These are phyloP conservation scores for Lichtheimia ramosa DNA, from an alignment of 371 early-diverging fungal genomes.

Conservation along the genomic window DNA sequence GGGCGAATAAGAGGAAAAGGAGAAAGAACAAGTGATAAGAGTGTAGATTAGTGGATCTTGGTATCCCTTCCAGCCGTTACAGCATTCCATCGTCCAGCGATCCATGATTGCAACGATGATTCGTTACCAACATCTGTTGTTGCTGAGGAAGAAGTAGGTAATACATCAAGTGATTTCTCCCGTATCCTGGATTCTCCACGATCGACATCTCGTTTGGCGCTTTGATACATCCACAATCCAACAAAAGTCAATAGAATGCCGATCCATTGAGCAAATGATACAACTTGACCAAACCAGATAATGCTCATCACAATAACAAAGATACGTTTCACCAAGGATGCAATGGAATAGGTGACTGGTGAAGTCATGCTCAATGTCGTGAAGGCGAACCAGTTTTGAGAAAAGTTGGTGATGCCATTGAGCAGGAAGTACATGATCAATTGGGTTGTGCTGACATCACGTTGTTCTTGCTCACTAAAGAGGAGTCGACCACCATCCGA, in stretches of 20 bases:
- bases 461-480: neutral
- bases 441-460: constrained; percentile 3
- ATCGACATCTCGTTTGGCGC: constrained; percentile 64
- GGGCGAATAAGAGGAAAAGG: neutral
- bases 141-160: constrained; percentile 13
- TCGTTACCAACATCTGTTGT: neutral
- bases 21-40: no score
- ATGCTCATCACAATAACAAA: constrained; percentile 87
- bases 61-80: no score
- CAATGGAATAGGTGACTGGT: constrained; percentile 89
- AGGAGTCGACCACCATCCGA: constrained; percentile 64
- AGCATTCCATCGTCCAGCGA: neutral
- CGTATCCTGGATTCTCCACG: constrained; percentile 35
- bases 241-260: constrained; percentile 82
- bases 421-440: constrained; percentile 60
- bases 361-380: constrained; percentile 75
- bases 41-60: no score
- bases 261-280: constrained; percentile 61
- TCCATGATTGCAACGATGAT: neutral
- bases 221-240: constrained; percentile 86
- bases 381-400: constrained; percentile 82
- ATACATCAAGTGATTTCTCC: constrained; percentile 20
- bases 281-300: constrained; percentile 80
- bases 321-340: constrained; percentile 86
- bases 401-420: constrained; percentile 80